Evolutionary conservation across 2,329 filamentous ascomycete species (phyloP), one percentile per base, ranked within the genome.

Genomic region (Fusarium begoniae): DNA sequence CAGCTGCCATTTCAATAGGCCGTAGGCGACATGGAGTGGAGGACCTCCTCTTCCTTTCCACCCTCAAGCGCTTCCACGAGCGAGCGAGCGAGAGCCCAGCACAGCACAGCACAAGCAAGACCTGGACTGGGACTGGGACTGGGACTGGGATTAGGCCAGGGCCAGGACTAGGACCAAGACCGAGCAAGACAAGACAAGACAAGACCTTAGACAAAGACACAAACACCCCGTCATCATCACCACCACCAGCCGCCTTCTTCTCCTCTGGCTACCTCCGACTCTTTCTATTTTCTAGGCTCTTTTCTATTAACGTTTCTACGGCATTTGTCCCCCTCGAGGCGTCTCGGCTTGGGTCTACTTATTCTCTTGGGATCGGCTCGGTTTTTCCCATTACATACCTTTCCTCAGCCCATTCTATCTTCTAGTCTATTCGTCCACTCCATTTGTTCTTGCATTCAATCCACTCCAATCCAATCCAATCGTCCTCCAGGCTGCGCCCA

Each of bases 1-100:
- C 40, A 59, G 38, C 48, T 69, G 37, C 69, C 61, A 40, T 47
- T 66, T 48, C 48, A 47, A 69, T 56, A 69, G 43, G 66, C 66
- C 50, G 66, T 61, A 48, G 50, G 55, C 38, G 30, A 55, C 51
- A 48, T 22, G 44, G 59, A 45, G 67, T 70, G 55, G 72, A 75
- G 72, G 64, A 75, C 69, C 72, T 75, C 72, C 72, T 75, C 71
- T 65, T 72, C 67, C 65, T 72, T 69, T 61, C 69, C 71, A 69
- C 59, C 60, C 69, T 63, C 67, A 65, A 70, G 72, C 72, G 72
- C 72, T 73, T 73, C 72, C 61, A 59, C 44, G 44, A 67, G 58
- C 70, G 35, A 65, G 55, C 69, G 28, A 70, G 55, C 35, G 15
- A 37, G 35, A 37, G 35, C 35, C 17, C 35, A 58, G 45, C 60